A percentile compares a stretch with the other conserved stretches of the same genome.
phyloP scores from a whole-genome alignment of 257 asterid species.

The Nicotiana benthamiana region DNA sequence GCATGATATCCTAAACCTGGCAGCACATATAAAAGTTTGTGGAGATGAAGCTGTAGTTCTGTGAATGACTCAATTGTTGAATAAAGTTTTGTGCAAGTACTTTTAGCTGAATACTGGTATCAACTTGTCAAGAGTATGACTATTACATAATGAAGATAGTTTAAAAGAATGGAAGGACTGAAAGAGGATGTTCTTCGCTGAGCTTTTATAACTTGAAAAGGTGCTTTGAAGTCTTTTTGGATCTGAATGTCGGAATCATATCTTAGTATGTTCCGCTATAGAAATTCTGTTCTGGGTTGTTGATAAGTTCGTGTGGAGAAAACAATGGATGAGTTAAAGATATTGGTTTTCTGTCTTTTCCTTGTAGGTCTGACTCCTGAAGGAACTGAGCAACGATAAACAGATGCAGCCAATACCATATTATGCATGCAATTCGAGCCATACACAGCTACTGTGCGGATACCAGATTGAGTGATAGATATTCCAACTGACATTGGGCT shows the following conservation, averaged over 20 bases:
- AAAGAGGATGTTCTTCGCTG: not conserved
- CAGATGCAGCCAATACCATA: not conserved
- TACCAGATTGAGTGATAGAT: not conserved
- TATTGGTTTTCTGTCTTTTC: conserved; percentile 3
- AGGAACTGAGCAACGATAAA: not conserved
- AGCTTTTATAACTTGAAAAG: not conserved
- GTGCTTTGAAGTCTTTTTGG: not conserved
- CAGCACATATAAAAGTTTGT: not conserved
- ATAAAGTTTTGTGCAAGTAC: not conserved
- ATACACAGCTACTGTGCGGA: not conserved
- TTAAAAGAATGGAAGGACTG: not conserved
- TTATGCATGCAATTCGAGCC: not conserved
- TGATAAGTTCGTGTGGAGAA: not conserved
- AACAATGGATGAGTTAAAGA: not conserved
- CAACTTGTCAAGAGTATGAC: not conserved
- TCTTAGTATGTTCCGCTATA: not conserved
- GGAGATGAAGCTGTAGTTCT: not conserved
- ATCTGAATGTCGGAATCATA: not conserved
- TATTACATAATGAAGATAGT: not conserved
- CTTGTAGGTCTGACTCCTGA: conserved; percentile 2
- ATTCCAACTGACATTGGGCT: not conserved
- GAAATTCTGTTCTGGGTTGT: not conserved
- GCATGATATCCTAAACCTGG: not conserved
- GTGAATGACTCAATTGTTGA: not conserved
- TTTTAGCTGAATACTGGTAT: not conserved